Conservation (phyloP, 2,329 filamentous ascomycete species). For the Nemania diffusa region DNA sequence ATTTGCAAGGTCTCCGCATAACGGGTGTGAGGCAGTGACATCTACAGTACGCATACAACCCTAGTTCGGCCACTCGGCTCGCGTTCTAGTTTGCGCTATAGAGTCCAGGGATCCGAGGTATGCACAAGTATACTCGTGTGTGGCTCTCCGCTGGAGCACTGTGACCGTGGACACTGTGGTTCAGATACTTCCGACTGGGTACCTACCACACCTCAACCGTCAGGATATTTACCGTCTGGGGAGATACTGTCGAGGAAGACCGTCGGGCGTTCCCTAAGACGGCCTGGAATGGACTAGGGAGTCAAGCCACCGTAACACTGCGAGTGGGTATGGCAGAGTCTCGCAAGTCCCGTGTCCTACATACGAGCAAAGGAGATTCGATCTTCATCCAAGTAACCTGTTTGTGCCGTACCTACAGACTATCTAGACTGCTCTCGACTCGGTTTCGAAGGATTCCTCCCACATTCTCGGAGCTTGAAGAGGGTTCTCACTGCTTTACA, state of each 20-base stretch:
- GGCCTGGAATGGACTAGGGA: neutral
- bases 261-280: neutral
- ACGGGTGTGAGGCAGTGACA: conserved; percentile 37
- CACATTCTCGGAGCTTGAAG: conserved; percentile 22
- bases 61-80: conserved; percentile 25
- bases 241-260: neutral
- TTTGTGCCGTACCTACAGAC: neutral
- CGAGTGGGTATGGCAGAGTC: conserved; percentile 21
- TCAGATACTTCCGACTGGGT: neutral
- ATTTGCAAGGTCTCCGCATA: conserved; percentile 26
- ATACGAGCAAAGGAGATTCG: conserved; percentile 3
- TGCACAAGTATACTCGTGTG: neutral
- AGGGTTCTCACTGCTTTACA: conserved; percentile 19
- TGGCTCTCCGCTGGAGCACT: conserved; percentile 12
- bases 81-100: neutral
- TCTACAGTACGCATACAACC: conserved; percentile 6
- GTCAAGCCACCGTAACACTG: conserved; percentile 23
- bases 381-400: conserved; percentile 17
- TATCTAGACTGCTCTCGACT: conserved; percentile 18
- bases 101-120: conserved; percentile 17
- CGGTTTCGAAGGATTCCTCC: conserved; percentile 20
- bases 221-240: conserved; percentile 20
- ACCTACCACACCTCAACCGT: conserved; percentile 21
- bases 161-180: conserved; percentile 26
- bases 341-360: conserved; percentile 16